Conservation (phyloP, 2,329 filamentous ascomycete species). For the Exserohilum turcica region DNA sequence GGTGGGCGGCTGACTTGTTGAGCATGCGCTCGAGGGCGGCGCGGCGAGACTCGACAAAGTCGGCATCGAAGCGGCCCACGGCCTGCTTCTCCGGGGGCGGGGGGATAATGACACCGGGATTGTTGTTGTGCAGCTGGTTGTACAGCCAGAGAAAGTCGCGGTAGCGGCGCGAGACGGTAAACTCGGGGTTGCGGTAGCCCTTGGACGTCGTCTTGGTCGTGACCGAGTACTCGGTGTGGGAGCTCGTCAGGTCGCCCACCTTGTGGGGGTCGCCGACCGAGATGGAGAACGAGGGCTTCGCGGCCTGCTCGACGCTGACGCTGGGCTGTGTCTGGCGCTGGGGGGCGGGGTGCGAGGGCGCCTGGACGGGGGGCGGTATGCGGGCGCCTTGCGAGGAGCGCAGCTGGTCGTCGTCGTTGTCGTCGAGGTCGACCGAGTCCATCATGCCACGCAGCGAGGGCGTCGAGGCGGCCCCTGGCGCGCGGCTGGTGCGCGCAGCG, state of each 20-base stretch:
- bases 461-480: constrained; percentile 59
- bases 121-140: constrained; percentile 90
- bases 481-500: constrained; percentile 57
- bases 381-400: constrained; percentile 60
- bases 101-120: constrained; percentile 91
- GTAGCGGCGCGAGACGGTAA: constrained; percentile 91
- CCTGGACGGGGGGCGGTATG: constrained; percentile 67
- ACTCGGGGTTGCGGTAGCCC: constrained; percentile 89
- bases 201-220: constrained; percentile 95
- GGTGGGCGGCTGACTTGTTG: constrained; percentile 90
- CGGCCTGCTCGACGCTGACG: constrained; percentile 88
- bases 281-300: constrained; percentile 90
- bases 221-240: constrained; percentile 97
- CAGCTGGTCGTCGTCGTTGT: constrained; percentile 59
- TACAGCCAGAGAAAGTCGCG: constrained; percentile 98
- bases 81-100: constrained; percentile 98
- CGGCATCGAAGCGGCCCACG: constrained; percentile 91
- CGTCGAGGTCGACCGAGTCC: constrained; percentile 74
- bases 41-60: constrained; percentile 92
- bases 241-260: constrained; percentile 94
- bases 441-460: constrained; percentile 58
- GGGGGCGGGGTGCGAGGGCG: constrained; percentile 52
- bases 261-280: constrained; percentile 96
- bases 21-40: constrained; percentile 96
- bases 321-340: constrained; percentile 70